Evolutionary conservation across 1,139 yeast species (phyloP), one percentile per base, ranked within the genome.

Genomic region (Yamadazyma diospyri): DNA sequence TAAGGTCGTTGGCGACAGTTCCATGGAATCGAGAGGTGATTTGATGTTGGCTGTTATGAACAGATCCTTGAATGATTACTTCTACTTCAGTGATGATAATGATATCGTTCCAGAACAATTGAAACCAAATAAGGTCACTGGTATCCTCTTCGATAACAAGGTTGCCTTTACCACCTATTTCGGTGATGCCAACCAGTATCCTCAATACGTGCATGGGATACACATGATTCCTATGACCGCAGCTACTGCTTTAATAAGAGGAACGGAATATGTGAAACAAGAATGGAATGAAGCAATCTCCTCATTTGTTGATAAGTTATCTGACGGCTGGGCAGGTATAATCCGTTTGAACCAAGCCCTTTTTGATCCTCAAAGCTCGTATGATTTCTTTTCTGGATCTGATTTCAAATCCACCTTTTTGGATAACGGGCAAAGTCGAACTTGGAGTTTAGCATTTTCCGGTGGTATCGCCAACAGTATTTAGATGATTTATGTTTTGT

Each of bases 141-240:
- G 94, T 40, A 83, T 84, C 24, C 50, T 81, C 30, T 81, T 76
- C 55, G 96, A 88, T 57, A 88, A 88, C 59, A 88, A 89, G 61
- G 61, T 85, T 37, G 95, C 85, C 48, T 94, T 86, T 59, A 86
- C 95, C 2, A 89, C 53, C 56, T 35, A 68, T 74, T 32, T 62
- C 75, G 46, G 59, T 43, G 46, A 31, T 7, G 48, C 56, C 32
- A 28, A 26, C 8, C 26, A 21, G 5, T 53, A 68, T 36, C 62
- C 69, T 9, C 89, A 88, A 55, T 89, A 81, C 56, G 87, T 89
- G 35, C 97, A 89, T 51, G 95, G 96, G 51, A 88, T 89, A 40
- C 97, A 89, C 53, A 89, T 92, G 80, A 69, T 89, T 15, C 59
- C 97, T 13, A 65, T 85, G 22, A 86, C 95, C 0, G 89, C 96